Evolutionary conservation across 805 yeast genomes (phyloP).

Genomic region (Wickerhamiella vanderwaltii): DNA sequence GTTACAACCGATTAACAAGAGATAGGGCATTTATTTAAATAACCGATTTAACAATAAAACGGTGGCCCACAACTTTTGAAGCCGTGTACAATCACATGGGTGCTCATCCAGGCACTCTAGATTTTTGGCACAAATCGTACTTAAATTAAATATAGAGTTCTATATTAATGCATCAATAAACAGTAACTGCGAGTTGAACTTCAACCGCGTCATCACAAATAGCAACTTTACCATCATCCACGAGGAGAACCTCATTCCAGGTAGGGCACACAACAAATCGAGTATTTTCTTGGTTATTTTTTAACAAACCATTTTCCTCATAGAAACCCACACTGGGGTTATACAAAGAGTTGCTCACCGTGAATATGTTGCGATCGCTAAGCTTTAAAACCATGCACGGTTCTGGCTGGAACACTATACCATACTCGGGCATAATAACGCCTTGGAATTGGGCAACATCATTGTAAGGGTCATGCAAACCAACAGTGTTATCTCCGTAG

Average conservation of each 20-base stretch:
- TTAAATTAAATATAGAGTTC: too few relatives aligned
- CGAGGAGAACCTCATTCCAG: slow-evolving; percentile 20
- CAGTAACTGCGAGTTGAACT: slow-evolving; percentile 18
- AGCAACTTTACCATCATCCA: slow-evolving; percentile 13
- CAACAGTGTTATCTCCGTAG: slow-evolving; percentile 20
- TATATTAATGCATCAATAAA: neutral
- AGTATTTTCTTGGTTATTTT: slow-evolving; percentile 11
- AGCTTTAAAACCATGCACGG: slow-evolving; percentile 21
- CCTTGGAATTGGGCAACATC: slow-evolving; percentile 22
- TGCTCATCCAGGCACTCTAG: too few relatives aligned
- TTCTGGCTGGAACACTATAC: slow-evolving; percentile 22
- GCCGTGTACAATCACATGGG: too few relatives aligned
- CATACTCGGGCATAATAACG: slow-evolving; percentile 20
- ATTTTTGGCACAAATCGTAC: too few relatives aligned
- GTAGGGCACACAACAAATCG: slow-evolving; percentile 21
- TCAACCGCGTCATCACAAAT: slow-evolving; percentile 19
- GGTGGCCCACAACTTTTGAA: too few relatives aligned
- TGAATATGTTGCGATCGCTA: slow-evolving; percentile 17
- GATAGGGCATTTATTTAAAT: too few relatives aligned
- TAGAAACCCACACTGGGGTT: slow-evolving; percentile 19
- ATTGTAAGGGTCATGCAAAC: slow-evolving; percentile 17
- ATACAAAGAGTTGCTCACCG: slow-evolving; percentile 20
- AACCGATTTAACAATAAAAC: too few relatives aligned
- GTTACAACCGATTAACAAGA: too few relatives aligned
- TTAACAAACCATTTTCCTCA: slow-evolving; percentile 14